A percentile compares a stretch with the other conserved stretches of the same genome.
phyloP scores from a whole-genome alignment of 2,329 filamentous ascomycete species.

The Fusarium sp. region DNA sequence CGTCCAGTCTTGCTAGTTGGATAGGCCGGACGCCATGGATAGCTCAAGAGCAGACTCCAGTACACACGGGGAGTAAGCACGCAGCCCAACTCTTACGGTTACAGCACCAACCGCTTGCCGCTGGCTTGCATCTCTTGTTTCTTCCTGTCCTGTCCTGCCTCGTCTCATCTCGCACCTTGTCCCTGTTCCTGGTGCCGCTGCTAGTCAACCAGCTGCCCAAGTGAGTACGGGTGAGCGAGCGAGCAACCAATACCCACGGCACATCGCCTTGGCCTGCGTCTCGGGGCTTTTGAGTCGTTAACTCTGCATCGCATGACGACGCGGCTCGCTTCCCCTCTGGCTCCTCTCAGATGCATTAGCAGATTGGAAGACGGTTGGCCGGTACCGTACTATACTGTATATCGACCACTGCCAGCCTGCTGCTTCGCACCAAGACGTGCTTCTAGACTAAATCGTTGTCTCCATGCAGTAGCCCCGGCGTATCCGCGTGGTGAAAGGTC shows the following conservation, averaged over 20 bases:
- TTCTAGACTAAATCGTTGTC: slow-evolving; percentile 39
- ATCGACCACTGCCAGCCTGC: slow-evolving; percentile 17
- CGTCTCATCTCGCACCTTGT: slow-evolving; percentile 28
- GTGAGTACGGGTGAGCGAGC: slow-evolving; percentile 2
- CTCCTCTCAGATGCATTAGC: slow-evolving; percentile 30
- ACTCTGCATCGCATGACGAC: slow-evolving; percentile 38
- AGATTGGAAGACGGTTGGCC: slow-evolving; percentile 31
- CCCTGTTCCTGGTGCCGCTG: slow-evolving; percentile 22
- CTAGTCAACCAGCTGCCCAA: slow-evolving; percentile 17
- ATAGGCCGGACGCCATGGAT: slow-evolving; percentile 12
- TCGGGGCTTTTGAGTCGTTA: slow-evolving; percentile 31
- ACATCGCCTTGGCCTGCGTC: slow-evolving; percentile 28
- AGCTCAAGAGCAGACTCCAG: slow-evolving; percentile 3
- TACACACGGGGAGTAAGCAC: not conserved
- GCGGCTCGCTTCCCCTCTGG: slow-evolving; percentile 21
- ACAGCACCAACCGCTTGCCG: slow-evolving; percentile 5
- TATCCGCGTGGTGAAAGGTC: slow-evolving; percentile 39
- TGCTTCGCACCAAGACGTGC: slow-evolving; percentile 16
- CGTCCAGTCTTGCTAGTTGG: slow-evolving; percentile 15
- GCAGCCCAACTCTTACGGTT: slow-evolving; percentile 2
- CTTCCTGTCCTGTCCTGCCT: slow-evolving; percentile 29
- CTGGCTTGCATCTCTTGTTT: slow-evolving; percentile 19
- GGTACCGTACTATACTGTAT: slow-evolving; percentile 13
- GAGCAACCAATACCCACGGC: slow-evolving; percentile 19
- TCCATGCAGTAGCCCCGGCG: slow-evolving; percentile 38